Percentiles rank a stretch among this genome's conserved stretches.
Evolutionary conservation across 78 protist genomes (phyloP).

Genomic region (Kipferlia bialata): DNA sequence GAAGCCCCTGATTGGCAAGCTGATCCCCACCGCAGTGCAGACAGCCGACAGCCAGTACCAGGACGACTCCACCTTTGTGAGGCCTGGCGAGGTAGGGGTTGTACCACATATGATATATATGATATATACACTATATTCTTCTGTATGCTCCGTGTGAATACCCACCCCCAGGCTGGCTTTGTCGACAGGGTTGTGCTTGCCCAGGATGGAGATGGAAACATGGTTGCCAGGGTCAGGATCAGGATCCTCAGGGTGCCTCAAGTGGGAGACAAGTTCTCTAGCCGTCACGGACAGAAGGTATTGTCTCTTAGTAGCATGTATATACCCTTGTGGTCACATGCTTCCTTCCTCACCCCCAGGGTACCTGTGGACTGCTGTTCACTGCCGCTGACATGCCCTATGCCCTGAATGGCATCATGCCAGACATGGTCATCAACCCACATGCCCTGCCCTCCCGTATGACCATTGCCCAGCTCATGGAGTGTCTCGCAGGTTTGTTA

Average conservation of each 20-base stretch:
- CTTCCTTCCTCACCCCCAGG: too few species aligned
- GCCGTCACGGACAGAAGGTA: slow-evolving; percentile 99
- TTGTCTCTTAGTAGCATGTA: too few species aligned
- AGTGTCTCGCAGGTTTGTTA: too few species aligned
- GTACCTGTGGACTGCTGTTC: slow-evolving; percentile 89
- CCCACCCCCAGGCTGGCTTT: too few species aligned
- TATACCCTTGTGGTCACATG: too few species aligned
- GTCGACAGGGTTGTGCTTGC: slow-evolving; percentile 52
- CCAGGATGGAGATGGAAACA: slow-evolving; percentile 52
- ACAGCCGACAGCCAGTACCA: not conserved
- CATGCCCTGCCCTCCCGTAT: slow-evolving; percentile 99
- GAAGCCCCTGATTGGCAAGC: not conserved
- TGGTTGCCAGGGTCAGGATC: slow-evolving; percentile 77
- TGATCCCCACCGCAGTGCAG: not conserved
- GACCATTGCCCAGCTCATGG: slow-evolving; percentile 98
- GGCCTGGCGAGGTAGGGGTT: slow-evolving; percentile 7
- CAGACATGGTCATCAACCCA: slow-evolving; percentile 97
- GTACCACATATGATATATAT: too few species aligned
- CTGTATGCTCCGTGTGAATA: too few species aligned
- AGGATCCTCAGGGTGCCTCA: slow-evolving; percentile 83
- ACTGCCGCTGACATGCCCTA: slow-evolving; percentile 98
- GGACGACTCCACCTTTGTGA: not conserved
- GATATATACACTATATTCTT: too few species aligned
- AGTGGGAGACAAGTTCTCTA: slow-evolving; percentile 98
- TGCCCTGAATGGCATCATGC: slow-evolving; percentile 82